These are phyloP conservation scores for Helicocarpus griseus DNA, from an alignment of 2,329 filamentous ascomycete genomes.

Conservation along the genomic window DNA sequence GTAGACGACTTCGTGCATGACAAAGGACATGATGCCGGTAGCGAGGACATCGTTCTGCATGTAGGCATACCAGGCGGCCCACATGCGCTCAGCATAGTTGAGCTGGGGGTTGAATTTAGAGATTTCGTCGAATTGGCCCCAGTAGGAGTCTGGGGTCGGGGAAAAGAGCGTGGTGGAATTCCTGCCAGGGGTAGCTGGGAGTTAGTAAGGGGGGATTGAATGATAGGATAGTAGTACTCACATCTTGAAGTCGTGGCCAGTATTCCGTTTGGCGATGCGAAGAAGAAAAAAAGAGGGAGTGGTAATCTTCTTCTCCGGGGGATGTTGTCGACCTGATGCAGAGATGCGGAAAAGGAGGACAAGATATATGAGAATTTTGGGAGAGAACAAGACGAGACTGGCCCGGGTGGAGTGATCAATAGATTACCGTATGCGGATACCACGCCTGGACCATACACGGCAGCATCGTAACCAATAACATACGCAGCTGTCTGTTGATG, in stretches of 20 bases:
- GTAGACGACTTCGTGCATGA: constrained; percentile 90
- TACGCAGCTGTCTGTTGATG: too few species aligned
- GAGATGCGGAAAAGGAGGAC: not conserved
- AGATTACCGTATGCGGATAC: too few species aligned
- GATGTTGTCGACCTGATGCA: not conserved
- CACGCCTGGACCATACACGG: too few species aligned
- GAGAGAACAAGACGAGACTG: too few species aligned
- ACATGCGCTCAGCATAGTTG: constrained; percentile 77
- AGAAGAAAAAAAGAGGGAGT: not conserved
- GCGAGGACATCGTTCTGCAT: constrained; percentile 97
- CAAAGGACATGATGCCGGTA: constrained; percentile 94
- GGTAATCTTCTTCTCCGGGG: not conserved
- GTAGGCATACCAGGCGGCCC: constrained; percentile 94
- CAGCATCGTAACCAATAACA: too few species aligned
- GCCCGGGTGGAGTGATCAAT: too few species aligned
- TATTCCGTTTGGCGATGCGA: not conserved
- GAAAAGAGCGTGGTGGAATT: constrained; percentile 41
- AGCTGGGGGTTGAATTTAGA: constrained; percentile 71
- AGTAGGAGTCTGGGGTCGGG: constrained; percentile 44
- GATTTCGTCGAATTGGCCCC: constrained; percentile 56
- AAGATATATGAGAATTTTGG: too few species aligned
- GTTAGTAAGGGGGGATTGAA: not conserved
- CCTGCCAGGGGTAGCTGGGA: constrained; percentile 20
- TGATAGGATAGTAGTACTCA: constrained; percentile 9
- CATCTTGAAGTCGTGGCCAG: constrained; percentile 14